A percentile compares a stretch with the other conserved stretches of the same genome.
phyloP scores from a whole-genome alignment of 371 early-diverging fungal genomes.

The Syncephalastrum contaminatum region DNA sequence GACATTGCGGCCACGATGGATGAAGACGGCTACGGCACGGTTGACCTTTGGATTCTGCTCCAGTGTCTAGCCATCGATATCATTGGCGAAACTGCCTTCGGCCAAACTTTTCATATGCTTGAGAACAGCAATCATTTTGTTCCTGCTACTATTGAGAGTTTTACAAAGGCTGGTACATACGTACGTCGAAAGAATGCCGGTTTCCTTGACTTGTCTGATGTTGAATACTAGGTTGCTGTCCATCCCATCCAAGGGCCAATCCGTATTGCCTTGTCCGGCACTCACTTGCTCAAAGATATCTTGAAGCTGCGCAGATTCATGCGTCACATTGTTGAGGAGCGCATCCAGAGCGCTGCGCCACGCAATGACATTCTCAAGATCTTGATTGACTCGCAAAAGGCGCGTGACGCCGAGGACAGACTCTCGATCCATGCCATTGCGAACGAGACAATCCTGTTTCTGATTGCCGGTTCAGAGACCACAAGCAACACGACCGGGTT shows the following conservation, averaged over 20 bases:
- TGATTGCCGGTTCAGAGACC: slow-evolving; percentile 46
- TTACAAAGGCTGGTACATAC: no score
- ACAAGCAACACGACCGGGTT: slow-evolving; percentile 37
- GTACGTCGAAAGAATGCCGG: neutral
- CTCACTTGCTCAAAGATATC: neutral
- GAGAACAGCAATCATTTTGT: slow-evolving; percentile 32
- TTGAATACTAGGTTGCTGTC: neutral
- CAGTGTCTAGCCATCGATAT: slow-evolving; percentile 46
- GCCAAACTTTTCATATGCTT: slow-evolving; percentile 42
- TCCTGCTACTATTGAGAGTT: slow-evolving; percentile 7
- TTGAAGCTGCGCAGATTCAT: slow-evolving; percentile 21
- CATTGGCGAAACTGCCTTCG: slow-evolving; percentile 38
- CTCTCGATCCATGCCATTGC: slow-evolving; percentile 28
- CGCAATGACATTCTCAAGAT: slow-evolving; percentile 42
- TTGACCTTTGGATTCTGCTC: slow-evolving; percentile 36
- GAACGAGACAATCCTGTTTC: slow-evolving; percentile 31
- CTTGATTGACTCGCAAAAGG: slow-evolving; percentile 28
- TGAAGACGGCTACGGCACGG: slow-evolving; percentile 9
- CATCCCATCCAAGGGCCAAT: neutral
- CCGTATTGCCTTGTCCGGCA: neutral
- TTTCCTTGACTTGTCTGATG: neutral
- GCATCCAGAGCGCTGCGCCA: slow-evolving; percentile 15
- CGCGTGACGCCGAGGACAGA: slow-evolving; percentile 24
- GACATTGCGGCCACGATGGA: slow-evolving; percentile 11
- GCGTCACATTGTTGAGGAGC: slow-evolving; percentile 21